Percentiles rank a stretch among this genome's conserved stretches.
phyloP scores from a whole-genome alignment of 345 rosid genomes.

The Melaleuca quinquenervia region DNA sequence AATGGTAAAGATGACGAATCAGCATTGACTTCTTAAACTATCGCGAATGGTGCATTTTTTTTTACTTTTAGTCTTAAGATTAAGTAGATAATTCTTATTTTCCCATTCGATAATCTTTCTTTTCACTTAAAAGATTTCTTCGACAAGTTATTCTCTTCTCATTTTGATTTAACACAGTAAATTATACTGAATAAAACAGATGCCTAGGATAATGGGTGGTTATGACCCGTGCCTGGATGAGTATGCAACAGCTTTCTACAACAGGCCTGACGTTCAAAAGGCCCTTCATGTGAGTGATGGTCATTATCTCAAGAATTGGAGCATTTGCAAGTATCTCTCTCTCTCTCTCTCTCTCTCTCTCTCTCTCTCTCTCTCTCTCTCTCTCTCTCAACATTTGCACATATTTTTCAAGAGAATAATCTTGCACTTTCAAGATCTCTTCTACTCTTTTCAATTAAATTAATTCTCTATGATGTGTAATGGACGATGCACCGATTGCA shows the following conservation, averaged over 20 bases:
- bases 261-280: conserved; percentile 68
- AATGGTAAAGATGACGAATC: too few relatives aligned
- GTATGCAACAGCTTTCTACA: conserved; percentile 60
- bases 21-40: neutral
- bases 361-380: neutral
- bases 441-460: neutral
- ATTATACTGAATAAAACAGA: conserved; percentile 11
- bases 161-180: neutral
- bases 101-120: neutral
- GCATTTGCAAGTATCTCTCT: conserved; percentile 70
- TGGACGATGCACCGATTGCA: conserved; percentile 8
- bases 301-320: conserved; percentile 55
- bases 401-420: neutral
- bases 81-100: neutral
- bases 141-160: neutral
- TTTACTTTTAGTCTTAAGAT: neutral
- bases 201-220: conserved; percentile 75
- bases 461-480: too few relatives aligned
- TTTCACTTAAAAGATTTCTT: neutral
- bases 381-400: neutral
- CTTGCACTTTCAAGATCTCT: neutral
- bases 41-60: neutral
- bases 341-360: neutral
- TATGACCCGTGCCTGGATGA: conserved; percentile 81
- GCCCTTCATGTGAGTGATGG: conserved; percentile 85